These are phyloP conservation scores for Xanthoconium stramineum DNA, from an alignment of 768 basidiomycete genomes.

Conservation along the genomic window DNA sequence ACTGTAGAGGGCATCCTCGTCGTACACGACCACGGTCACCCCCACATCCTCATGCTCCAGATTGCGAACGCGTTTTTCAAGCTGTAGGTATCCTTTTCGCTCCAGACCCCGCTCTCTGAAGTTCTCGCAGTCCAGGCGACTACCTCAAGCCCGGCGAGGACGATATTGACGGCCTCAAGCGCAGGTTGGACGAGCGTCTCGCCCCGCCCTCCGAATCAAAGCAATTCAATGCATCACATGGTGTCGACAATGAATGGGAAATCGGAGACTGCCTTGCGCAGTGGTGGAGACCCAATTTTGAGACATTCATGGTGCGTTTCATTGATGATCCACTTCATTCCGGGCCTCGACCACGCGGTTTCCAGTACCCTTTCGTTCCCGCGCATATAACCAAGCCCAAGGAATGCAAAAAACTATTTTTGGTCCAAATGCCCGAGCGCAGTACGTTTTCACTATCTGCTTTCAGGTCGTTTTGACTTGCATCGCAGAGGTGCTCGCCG, in stretches of 20 bases:
- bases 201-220: slow-evolving; percentile 70
- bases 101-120: neutral
- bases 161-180: slow-evolving; percentile 87
- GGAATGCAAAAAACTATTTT: slow-evolving; percentile 94
- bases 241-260: slow-evolving; percentile 89
- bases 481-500: slow-evolving; percentile 82
- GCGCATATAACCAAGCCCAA: slow-evolving; percentile 98
- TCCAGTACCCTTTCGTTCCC: slow-evolving; percentile 88
- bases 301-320: slow-evolving; percentile 90
- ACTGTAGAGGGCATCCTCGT: slow-evolving; percentile 81
- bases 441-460: slow-evolving; percentile 50
- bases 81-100: slow-evolving; percentile 55
- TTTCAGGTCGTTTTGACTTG: neutral
- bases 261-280: slow-evolving; percentile 95
- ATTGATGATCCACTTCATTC: neutral
- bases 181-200: slow-evolving; percentile 83
- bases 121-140: slow-evolving; percentile 77
- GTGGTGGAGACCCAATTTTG: slow-evolving; percentile 99
- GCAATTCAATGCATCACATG: slow-evolving; percentile 76
- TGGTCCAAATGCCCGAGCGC: slow-evolving; percentile 92
- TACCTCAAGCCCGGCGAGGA: slow-evolving; percentile 97
- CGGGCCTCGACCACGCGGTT: neutral
- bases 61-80: slow-evolving; percentile 99
- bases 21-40: slow-evolving; percentile 95
- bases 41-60: slow-evolving; percentile 96